These are phyloP conservation scores for Epichloe glyceriae DNA, from an alignment of 2,329 filamentous ascomycete genomes.

Conservation along the genomic window DNA sequence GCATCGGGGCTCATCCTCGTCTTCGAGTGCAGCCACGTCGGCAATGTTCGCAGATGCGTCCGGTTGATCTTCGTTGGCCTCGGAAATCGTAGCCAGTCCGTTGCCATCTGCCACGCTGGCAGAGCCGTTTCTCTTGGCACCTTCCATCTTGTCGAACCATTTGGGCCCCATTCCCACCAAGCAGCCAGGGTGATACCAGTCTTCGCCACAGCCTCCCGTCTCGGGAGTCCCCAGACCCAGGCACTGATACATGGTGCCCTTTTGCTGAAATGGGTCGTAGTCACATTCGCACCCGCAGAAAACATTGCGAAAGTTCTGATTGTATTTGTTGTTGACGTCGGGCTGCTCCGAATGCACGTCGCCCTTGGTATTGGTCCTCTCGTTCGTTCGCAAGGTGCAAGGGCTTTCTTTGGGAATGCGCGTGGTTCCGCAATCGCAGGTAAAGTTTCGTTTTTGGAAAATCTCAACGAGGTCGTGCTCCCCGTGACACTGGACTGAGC, in stretches of 20 bases:
- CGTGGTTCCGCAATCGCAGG: constrained; percentile 89
- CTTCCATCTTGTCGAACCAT: constrained; percentile 48
- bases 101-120: constrained; percentile 6
- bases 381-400: constrained; percentile 63
- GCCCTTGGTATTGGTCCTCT: constrained; percentile 61
- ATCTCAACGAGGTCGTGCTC: constrained; percentile 92
- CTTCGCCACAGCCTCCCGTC: constrained; percentile 83
- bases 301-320: constrained; percentile 84
- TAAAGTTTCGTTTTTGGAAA: constrained; percentile 90
- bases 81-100: constrained; percentile 35
- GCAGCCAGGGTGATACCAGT: constrained; percentile 96
- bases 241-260: constrained; percentile 97
- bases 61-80: constrained; percentile 28
- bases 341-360: constrained; percentile 64
- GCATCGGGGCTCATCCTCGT: constrained; percentile 54
- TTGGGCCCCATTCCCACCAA: constrained; percentile 66
- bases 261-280: constrained; percentile 80
- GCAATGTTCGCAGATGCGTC: constrained; percentile 9
- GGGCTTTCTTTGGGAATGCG: constrained; percentile 57
- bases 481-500: constrained; percentile 91
- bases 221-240: constrained; percentile 69
- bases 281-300: constrained; percentile 85
- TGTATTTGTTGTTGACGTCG: constrained; percentile 69
- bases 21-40: constrained; percentile 24
- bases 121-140: constrained; percentile 18